These are phyloP conservation scores for Beta macrorhiza DNA, from an alignment of 179 eudicot species.

Conservation along the genomic window DNA sequence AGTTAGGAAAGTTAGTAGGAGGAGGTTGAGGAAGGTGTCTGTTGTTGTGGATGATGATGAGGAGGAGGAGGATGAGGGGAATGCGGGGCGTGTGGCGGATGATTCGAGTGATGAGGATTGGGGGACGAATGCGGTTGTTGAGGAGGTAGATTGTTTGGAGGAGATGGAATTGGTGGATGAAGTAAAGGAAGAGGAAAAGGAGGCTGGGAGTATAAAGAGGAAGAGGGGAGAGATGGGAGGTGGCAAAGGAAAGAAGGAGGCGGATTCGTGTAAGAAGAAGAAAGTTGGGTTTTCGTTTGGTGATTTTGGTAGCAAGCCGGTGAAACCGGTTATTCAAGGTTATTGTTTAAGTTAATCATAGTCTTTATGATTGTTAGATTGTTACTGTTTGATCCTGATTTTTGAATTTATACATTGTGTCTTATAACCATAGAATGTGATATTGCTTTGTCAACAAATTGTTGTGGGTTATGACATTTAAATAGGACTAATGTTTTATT, in stretches of 20 bases:
- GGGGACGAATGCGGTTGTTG: slow-evolving; percentile 53
- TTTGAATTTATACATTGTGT: not conserved
- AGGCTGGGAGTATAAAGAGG: slow-evolving; percentile 31
- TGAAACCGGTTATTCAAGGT: slow-evolving; percentile 41
- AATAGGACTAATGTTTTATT: not conserved
- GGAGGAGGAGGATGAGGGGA: slow-evolving; percentile 36
- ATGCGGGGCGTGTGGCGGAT: slow-evolving; percentile 31
- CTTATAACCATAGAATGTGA: no score
- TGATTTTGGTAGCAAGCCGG: slow-evolving; percentile 34
- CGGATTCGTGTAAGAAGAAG: slow-evolving; percentile 48
- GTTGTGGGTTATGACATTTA: not conserved
- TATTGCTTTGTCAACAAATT: no score
- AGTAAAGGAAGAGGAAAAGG: slow-evolving; percentile 31
- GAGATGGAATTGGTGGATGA: slow-evolving; percentile 58
- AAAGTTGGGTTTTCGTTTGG: slow-evolving; percentile 35
- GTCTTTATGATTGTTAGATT: not conserved
- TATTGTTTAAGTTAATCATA: slow-evolving; percentile 23
- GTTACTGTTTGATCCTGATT: not conserved
- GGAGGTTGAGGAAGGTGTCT: slow-evolving; percentile 54
- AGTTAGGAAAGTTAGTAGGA: slow-evolving; percentile 46
- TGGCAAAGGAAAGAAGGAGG: no score
- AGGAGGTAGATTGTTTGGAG: slow-evolving; percentile 48
- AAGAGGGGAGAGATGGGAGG: no score
- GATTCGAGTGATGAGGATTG: slow-evolving; percentile 77
- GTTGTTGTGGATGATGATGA: slow-evolving; percentile 53